Percentiles rank a stretch among this genome's conserved stretches.
phyloP scores from a whole-genome alignment of 2,329 filamentous ascomycete genomes.

The Trichoderma harzianum region DNA sequence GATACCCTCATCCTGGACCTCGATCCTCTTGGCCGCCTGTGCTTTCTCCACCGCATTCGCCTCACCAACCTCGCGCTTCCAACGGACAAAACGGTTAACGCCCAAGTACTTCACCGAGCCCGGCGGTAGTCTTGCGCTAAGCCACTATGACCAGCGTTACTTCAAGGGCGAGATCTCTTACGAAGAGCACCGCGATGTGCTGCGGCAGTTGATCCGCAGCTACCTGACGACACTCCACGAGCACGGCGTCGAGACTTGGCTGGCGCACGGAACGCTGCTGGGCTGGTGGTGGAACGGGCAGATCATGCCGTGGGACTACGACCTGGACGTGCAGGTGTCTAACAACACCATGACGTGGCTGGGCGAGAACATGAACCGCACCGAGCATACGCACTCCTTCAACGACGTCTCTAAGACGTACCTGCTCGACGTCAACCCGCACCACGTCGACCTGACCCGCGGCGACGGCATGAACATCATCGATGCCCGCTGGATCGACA shows the following conservation, averaged over 20 bases:
- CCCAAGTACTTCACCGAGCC: constrained; percentile 66
- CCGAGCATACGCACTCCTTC: constrained; percentile 52
- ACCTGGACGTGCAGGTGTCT: constrained; percentile 77
- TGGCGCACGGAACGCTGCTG: constrained; percentile 78
- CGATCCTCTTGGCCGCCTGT: constrained; percentile 1
- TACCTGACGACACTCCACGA: constrained; percentile 66
- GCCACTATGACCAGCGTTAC: constrained; percentile 73
- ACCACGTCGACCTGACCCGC: constrained; percentile 57
- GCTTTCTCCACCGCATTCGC: not conserved
- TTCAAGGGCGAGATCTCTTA: constrained; percentile 63
- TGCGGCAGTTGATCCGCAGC: constrained; percentile 68
- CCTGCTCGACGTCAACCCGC: constrained; percentile 74
- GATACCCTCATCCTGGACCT: constrained; percentile 14
- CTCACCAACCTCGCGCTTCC: not conserved
- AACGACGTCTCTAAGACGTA: constrained; percentile 48
- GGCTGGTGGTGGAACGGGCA: constrained; percentile 87
- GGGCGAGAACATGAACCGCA: constrained; percentile 65
- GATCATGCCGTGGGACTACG: constrained; percentile 81
- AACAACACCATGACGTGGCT: constrained; percentile 63
- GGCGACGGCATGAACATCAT: constrained; percentile 75
- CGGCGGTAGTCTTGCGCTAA: constrained; percentile 55
- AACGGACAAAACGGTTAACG: not conserved
- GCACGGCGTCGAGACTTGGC: constrained; percentile 74
- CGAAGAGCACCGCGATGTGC: constrained; percentile 60
- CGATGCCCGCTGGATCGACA: constrained; percentile 80